Conservation (phyloP, 2,329 filamentous ascomycete species). For the Colletotrichum brevisporum region DNA sequence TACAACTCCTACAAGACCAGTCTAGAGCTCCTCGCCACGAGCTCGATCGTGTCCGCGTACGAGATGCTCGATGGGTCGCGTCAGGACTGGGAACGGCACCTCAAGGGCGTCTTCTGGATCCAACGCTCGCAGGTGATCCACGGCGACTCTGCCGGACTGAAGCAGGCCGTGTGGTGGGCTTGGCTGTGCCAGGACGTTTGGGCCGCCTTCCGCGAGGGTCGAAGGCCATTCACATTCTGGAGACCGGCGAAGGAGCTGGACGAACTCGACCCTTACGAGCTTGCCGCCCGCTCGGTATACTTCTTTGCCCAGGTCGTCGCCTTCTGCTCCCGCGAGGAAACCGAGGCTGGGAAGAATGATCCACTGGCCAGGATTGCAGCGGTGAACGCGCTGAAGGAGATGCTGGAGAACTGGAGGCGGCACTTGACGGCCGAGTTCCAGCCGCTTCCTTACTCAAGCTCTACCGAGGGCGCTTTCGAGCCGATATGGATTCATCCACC, state of each 20-base stretch:
- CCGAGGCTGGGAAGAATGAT: slow-evolving; percentile 21
- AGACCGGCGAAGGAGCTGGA: slow-evolving; percentile 63
- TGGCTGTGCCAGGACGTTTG: slow-evolving; percentile 77
- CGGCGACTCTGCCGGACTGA: slow-evolving; percentile 69
- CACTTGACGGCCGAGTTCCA: slow-evolving; percentile 60
- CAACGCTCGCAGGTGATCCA: slow-evolving; percentile 73
- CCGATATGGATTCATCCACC: slow-evolving; percentile 42
- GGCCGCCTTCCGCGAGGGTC: slow-evolving; percentile 72
- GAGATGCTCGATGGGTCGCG: slow-evolving; percentile 74
- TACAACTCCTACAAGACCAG: slow-evolving; percentile 71
- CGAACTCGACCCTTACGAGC: slow-evolving; percentile 64
- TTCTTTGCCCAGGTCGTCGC: slow-evolving; percentile 70
- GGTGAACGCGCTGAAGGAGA: slow-evolving; percentile 60
- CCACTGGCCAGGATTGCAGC: slow-evolving; percentile 62
- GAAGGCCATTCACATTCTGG: slow-evolving; percentile 72
- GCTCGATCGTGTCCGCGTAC: slow-evolving; percentile 73
- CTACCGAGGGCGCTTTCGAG: slow-evolving; percentile 32
- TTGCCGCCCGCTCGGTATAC: slow-evolving; percentile 67
- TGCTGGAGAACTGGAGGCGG: slow-evolving; percentile 64
- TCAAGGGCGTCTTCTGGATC: slow-evolving; percentile 77
- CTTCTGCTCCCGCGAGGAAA: slow-evolving; percentile 62
- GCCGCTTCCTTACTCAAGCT: slow-evolving; percentile 51
- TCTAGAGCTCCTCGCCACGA: slow-evolving; percentile 70
- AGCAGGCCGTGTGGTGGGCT: slow-evolving; percentile 75
- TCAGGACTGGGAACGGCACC: slow-evolving; percentile 71